A percentile compares a stretch with the other conserved stretches of the same genome.
Evolutionary conservation across 2,329 filamentous ascomycete species (phyloP).

Genomic region (Sporothrix schenckii): DNA sequence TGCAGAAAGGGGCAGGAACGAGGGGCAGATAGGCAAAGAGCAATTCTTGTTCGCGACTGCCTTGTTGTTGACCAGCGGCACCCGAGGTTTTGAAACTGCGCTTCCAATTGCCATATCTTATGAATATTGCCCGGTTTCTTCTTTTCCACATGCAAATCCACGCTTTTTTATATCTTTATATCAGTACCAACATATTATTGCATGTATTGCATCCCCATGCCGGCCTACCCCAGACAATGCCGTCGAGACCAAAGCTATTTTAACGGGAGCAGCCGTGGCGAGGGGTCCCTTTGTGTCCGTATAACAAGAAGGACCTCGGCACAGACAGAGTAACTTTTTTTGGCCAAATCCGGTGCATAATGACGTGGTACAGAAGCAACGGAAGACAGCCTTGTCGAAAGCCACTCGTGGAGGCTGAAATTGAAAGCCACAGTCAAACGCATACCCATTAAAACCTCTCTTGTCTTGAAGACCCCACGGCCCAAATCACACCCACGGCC

Average conservation of each 20-base stretch:
- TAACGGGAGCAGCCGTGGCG: slow-evolving; percentile 24
- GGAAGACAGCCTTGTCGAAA: not conserved
- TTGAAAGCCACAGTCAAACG: not conserved
- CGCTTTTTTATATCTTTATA: no score
- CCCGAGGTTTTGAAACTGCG: no score
- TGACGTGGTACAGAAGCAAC: no score
- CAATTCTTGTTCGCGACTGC: no score
- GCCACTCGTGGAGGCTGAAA: not conserved
- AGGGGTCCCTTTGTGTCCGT: not conserved
- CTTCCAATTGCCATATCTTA: no score
- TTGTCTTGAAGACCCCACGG: not conserved
- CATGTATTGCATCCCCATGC: not conserved
- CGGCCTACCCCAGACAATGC: not conserved
- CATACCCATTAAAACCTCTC: not conserved
- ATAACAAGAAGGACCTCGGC: not conserved
- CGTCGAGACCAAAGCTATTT: not conserved
- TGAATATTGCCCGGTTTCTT: no score
- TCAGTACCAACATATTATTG: no score
- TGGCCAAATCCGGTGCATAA: not conserved
- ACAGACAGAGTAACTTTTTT: not conserved
- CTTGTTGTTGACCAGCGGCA: not conserved
- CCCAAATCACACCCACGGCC: not conserved
- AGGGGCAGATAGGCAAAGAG: not conserved
- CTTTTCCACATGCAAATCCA: no score
- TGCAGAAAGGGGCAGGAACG: not conserved